Evolutionary conservation across 257 asterid genomes (phyloP).

Genomic region (Forsythia suspensa): DNA sequence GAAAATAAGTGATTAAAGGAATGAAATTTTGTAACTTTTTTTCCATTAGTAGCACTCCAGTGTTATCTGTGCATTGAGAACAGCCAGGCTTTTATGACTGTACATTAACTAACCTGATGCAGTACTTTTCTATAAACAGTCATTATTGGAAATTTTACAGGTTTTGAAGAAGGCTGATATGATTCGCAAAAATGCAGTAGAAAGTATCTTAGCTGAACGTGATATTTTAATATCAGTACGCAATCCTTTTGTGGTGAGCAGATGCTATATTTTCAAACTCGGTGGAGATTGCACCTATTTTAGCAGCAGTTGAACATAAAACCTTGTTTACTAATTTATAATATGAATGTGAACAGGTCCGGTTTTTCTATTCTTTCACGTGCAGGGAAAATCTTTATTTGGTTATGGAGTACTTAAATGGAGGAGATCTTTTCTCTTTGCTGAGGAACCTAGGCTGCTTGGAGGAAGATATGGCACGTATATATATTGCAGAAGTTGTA

Average conservation of each 20-base stretch:
- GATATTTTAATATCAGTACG: conserved; percentile 94
- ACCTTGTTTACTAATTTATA: conserved; percentile 46
- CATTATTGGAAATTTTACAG: conserved; percentile 43
- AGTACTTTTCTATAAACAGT: conserved; percentile 14
- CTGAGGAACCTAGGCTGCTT: conserved; percentile 90
- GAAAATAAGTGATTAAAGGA: neutral
- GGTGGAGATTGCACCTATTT: conserved; percentile 12
- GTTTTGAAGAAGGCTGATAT: conserved; percentile 93
- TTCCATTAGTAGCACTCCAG: neutral
- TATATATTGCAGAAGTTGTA: conserved; percentile 98
- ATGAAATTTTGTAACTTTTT: neutral
- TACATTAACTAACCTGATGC: conserved; percentile 15
- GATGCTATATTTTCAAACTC: conserved; percentile 22
- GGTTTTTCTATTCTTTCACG: conserved; percentile 99
- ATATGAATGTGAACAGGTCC: conserved; percentile 84
- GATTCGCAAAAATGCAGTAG: conserved; percentile 97
- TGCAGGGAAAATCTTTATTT: conserved; percentile 98
- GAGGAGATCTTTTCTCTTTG: conserved; percentile 96
- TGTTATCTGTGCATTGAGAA: neutral
- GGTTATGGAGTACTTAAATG: conserved; percentile 98
- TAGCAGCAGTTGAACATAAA: conserved; percentile 11
- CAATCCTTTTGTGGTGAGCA: conserved; percentile 98
- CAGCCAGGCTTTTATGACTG: conserved; percentile 9
- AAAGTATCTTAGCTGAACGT: conserved; percentile 95
- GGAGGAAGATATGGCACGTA: conserved; percentile 90